phyloP scores from a whole-genome alignment of 768 basidiomycete genomes.

The Polyporus arcularius region DNA sequence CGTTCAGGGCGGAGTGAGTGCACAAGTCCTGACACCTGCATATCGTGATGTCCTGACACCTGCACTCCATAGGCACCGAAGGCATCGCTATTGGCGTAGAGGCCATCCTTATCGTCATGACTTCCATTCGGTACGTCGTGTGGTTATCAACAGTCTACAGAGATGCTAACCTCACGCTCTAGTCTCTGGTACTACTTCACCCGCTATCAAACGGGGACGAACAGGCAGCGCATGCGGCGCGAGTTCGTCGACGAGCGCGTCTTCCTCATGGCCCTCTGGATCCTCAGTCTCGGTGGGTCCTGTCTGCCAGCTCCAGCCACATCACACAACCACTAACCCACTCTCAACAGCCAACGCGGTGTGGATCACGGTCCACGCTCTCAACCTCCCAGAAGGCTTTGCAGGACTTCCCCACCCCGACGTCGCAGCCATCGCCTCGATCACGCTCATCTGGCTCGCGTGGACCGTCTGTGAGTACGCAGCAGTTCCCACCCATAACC shows the following conservation, averaged over 20 bases:
- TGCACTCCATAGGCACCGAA: not conserved
- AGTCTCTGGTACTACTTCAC: slow-evolving; percentile 4
- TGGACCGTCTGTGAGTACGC: slow-evolving; percentile 10
- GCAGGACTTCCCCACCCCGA: slow-evolving; percentile 7
- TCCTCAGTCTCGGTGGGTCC: slow-evolving; percentile 3
- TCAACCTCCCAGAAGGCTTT: slow-evolving; percentile 5
- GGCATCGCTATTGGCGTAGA: slow-evolving; percentile 13
- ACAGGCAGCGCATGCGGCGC: slow-evolving; percentile 1
- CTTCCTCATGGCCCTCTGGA: slow-evolving; percentile 8
- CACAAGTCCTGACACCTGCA: not conserved
- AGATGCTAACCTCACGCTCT: not conserved
- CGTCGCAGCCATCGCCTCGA: slow-evolving; percentile 5
- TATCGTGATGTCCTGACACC: not conserved
- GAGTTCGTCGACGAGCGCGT: not conserved
- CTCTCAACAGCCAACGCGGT: not conserved
- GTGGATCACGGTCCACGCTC: slow-evolving; percentile 9
- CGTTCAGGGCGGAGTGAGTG: slow-evolving; percentile 12
- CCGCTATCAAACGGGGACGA: slow-evolving; percentile 7
- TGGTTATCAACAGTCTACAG: not conserved
- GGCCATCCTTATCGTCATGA: slow-evolving; percentile 3
- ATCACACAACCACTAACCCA: not conserved
- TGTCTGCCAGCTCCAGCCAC: not conserved
- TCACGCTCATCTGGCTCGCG: slow-evolving; percentile 12
- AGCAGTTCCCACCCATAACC: not conserved
- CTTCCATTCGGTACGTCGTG: slow-evolving; percentile 5